These are phyloP conservation scores for Persicaria tinctoria DNA, from an alignment of 148 eudicot genomes.

Conservation along the genomic window DNA sequence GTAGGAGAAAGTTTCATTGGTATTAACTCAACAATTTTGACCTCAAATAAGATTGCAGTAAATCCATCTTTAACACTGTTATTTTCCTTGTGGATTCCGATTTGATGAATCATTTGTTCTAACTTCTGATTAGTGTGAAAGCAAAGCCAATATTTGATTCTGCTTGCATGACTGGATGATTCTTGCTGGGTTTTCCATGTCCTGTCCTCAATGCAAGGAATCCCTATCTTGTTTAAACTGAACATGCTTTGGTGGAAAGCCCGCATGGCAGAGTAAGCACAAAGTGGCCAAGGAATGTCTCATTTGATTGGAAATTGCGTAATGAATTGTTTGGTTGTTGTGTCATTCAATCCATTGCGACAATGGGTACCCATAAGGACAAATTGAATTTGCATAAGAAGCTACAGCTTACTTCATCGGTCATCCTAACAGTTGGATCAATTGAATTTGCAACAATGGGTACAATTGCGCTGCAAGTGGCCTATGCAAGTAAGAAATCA, in stretches of 20 bases:
- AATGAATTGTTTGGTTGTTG: too few relatives aligned
- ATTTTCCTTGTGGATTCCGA: neutral
- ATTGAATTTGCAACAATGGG: slow-evolving; percentile 58
- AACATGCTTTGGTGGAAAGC: too few relatives aligned
- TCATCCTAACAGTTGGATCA: slow-evolving; percentile 44
- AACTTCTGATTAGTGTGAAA: neutral
- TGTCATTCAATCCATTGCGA: too few relatives aligned
- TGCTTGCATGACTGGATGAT: too few relatives aligned
- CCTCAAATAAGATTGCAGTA: neutral
- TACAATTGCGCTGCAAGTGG: slow-evolving; percentile 96
- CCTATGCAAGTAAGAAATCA: slow-evolving; percentile 87
- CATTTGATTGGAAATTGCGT: too few relatives aligned
- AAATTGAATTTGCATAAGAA: slow-evolving; percentile 79
- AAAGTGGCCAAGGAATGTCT: too few relatives aligned
- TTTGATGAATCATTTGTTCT: neutral
- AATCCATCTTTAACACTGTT: neutral
- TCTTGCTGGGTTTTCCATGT: too few relatives aligned
- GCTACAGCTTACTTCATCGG: slow-evolving; percentile 98
- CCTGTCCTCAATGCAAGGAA: too few relatives aligned
- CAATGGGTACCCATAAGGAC: slow-evolving; percentile 89
- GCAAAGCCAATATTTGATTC: neutral
- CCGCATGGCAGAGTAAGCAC: too few relatives aligned
- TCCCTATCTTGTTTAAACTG: too few relatives aligned
- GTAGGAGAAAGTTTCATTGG: neutral
- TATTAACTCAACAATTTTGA: neutral